Evolutionary conservation across 768 basidiomycete species (phyloP).

Genomic region (Suillus subalutaceus): DNA sequence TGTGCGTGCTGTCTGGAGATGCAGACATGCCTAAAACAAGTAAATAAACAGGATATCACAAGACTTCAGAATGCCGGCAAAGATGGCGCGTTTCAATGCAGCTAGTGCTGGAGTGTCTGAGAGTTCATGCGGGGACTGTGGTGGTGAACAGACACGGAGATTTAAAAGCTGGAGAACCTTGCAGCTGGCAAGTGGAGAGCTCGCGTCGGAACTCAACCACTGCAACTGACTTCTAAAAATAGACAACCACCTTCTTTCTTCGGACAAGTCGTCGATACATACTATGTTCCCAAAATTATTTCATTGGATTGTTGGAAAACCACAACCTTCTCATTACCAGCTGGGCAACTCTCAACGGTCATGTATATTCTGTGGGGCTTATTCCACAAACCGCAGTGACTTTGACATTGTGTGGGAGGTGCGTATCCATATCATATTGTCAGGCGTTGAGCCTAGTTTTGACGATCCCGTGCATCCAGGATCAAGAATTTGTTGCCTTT

Average conservation of each 20-base stretch:
- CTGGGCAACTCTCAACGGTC: neutral
- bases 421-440: slow-evolving; percentile 6
- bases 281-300: slow-evolving; percentile 12
- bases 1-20: slow-evolving; percentile 32
- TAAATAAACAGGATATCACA: neutral
- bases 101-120: neutral
- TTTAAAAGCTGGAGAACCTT: neutral
- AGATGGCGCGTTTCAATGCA: slow-evolving; percentile 1
- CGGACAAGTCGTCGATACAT: neutral
- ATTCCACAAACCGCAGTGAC: slow-evolving; percentile 35
- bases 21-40: slow-evolving; percentile 28
- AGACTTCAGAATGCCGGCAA: neutral
- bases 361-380: slow-evolving; percentile 47
- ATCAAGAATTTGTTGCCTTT: slow-evolving; percentile 53
- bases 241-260: neutral
- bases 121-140: neutral
- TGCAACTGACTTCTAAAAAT: slow-evolving; percentile 7
- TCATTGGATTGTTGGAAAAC: slow-evolving; percentile 14
- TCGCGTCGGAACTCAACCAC: slow-evolving; percentile 11
- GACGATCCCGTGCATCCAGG: slow-evolving; percentile 32
- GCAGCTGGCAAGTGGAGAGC: slow-evolving; percentile 1
- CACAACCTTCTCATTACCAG: neutral
- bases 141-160: neutral
- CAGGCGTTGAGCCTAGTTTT: neutral
- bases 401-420: slow-evolving; percentile 58